Percentiles rank a stretch among this genome's conserved stretches.
Evolutionary conservation across 306 rosid species (phyloP).

Genomic region (Ormosia semicastrata): DNA sequence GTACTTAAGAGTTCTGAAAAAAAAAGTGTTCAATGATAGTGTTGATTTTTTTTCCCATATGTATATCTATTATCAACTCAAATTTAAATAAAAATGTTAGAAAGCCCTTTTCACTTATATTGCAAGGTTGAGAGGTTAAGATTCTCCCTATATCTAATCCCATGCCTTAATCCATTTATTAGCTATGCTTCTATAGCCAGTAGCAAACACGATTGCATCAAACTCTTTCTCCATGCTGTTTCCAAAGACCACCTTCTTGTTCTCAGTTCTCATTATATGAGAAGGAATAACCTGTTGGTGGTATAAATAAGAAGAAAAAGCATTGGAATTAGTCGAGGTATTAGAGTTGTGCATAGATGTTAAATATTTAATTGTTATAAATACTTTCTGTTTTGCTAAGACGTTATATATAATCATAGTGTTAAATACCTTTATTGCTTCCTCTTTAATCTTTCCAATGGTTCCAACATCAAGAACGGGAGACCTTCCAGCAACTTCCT

Average conservation of each 20-base stretch:
- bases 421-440: conserved; percentile 40
- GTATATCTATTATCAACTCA: too few relatives aligned
- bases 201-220: conserved; percentile 61
- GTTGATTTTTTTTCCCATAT: too few relatives aligned
- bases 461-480: conserved; percentile 58
- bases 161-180: conserved; percentile 61
- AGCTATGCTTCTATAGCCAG: conserved; percentile 60
- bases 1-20: not conserved
- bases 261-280: conserved; percentile 34
- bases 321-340: not conserved
- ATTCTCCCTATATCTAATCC: too few relatives aligned
- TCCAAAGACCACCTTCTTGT: conserved; percentile 36
- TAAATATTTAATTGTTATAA: too few relatives aligned
- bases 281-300: conserved; percentile 46
- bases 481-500: conserved; percentile 34
- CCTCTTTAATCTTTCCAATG: conserved; percentile 32
- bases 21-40: too few relatives aligned
- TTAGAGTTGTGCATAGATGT: not conserved
- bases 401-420: not conserved
- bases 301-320: not conserved
- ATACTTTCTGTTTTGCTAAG: too few relatives aligned
- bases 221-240: conserved; percentile 33
- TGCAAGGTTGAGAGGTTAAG: too few relatives aligned
- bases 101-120: too few relatives aligned
- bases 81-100: too few relatives aligned